phyloP scores from a whole-genome alignment of 306 rosid species.

The Quercus bicolor region DNA sequence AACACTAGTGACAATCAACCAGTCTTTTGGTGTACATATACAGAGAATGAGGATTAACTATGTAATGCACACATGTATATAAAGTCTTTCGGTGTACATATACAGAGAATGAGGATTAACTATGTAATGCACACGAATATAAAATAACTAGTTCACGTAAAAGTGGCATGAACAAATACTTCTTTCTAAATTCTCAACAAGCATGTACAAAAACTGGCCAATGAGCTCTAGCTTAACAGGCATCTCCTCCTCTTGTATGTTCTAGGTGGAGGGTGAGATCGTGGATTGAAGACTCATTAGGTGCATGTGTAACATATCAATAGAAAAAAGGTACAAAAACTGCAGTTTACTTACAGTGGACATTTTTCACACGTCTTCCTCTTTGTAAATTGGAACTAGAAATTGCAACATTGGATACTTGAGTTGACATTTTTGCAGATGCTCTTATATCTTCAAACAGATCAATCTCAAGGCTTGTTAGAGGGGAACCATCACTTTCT shows the following conservation, averaged over 20 bases:
- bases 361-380: conserved; percentile 17
- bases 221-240: too few species aligned
- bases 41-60: not conserved
- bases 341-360: conserved; percentile 1
- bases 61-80: not conserved
- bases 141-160: not conserved
- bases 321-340: not conserved
- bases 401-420: not conserved
- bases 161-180: not conserved
- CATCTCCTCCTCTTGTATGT: too few species aligned
- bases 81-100: not conserved
- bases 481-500: conserved; percentile 37
- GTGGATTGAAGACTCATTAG: too few species aligned
- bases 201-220: not conserved
- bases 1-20: not conserved
- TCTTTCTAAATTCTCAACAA: not conserved
- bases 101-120: not conserved
- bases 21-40: not conserved
- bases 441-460: conserved; percentile 41
- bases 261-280: too few species aligned
- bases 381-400: conserved; percentile 26
- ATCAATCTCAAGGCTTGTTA: conserved; percentile 51
- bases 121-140: not conserved
- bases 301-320: too few species aligned
- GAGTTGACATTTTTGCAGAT: conserved; percentile 13